A percentile compares a stretch with the other conserved stretches of the same genome.
Evolutionary conservation across 331 rosid species (phyloP).

Genomic region (Cydonia oblonga): DNA sequence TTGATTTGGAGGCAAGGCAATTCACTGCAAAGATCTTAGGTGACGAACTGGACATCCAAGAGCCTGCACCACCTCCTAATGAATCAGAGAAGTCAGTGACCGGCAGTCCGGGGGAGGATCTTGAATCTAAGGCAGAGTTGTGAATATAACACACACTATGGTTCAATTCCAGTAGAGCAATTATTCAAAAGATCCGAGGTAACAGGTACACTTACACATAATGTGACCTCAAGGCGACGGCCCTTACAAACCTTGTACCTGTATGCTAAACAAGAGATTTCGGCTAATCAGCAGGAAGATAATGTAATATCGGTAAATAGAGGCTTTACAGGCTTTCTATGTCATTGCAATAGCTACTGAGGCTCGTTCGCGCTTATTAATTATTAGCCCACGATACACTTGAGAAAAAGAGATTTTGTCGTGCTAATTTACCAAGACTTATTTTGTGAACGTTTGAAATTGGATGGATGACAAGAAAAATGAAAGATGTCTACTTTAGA

Average conservation of each 20-base stretch:
- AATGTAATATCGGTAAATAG: background rate
- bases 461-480: background rate
- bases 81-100: constrained; percentile 15
- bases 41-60: constrained; percentile 37
- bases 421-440: background rate
- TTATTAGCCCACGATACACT: background rate
- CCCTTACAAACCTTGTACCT: background rate
- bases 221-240: constrained; percentile 1
- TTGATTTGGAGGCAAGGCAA: constrained; percentile 75
- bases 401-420: background rate
- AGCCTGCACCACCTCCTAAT: constrained; percentile 25
- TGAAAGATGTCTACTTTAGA: background rate
- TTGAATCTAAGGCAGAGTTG: constrained; percentile 76
- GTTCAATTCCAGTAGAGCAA: background rate
- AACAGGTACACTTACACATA: constrained; percentile 4
- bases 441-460: background rate
- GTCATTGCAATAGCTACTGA: background rate
- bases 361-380: background rate
- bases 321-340: background rate
- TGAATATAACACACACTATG: constrained; percentile 11
- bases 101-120: constrained; percentile 24
- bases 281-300: background rate
- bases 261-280: background rate
- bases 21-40: constrained; percentile 73
- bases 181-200: constrained; percentile 7